Conservation (phyloP, 78 protist species). For the Protostelium mycophagum region DNA sequence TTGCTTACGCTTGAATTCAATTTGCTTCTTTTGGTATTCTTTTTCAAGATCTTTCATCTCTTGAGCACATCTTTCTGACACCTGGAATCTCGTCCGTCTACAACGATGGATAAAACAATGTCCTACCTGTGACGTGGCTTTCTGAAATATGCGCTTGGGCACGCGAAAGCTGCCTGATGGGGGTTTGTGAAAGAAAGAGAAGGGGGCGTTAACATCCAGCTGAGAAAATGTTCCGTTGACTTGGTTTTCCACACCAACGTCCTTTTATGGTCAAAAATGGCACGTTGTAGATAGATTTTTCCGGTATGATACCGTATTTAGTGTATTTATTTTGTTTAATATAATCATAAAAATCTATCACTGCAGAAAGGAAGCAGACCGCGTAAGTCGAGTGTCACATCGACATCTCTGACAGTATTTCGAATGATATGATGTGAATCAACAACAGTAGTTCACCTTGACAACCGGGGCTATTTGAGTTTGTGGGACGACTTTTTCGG, state of each 20-base stretch:
- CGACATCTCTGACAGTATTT: no score
- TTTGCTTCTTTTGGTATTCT: not conserved
- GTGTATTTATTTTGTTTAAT: no score
- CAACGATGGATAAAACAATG: not conserved
- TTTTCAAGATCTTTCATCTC: not conserved
- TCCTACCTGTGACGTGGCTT: no score
- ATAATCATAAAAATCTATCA: no score
- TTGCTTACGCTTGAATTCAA: not conserved
- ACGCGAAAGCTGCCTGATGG: not conserved
- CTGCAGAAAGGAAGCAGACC: no score
- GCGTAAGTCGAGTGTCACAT: no score
- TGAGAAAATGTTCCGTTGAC: not conserved
- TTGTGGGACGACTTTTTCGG: no score
- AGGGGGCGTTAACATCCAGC: not conserved
- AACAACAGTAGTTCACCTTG: no score
- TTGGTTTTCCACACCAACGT: not conserved
- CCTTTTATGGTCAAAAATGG: not conserved
- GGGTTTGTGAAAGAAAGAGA: not conserved
- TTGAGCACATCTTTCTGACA: not conserved
- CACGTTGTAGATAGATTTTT: no score
- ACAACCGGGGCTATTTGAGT: no score
- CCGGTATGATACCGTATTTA: not conserved
- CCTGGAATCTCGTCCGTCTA: not conserved
- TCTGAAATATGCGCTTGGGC: not conserved
- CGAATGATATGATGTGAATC: no score